Evolutionary conservation across 495 filamentous ascomycete species (phyloP), one percentile per base, ranked within the genome.

Genomic region (Cairneyella variabilis): DNA sequence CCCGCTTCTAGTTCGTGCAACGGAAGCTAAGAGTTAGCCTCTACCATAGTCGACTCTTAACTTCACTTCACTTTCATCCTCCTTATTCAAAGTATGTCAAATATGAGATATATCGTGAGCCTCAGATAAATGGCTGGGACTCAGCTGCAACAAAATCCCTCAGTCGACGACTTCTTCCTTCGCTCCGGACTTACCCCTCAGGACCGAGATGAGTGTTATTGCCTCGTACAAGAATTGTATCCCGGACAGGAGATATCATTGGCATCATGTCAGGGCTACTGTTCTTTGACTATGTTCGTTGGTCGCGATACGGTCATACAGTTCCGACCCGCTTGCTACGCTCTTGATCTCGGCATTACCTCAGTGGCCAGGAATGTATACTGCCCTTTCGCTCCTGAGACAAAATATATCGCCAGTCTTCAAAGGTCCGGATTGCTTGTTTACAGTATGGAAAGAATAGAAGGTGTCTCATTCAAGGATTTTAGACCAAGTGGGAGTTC

Each of bases 271-370:
- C 79, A 81, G 49, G 79, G 78, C 32, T 76, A 73, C 58, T 83
- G 79, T 53, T 80, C 77, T 18, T 71, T 71, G 54, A 79, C 78
- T 0, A 36, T 81, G 6, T 64, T 65, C 26, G 63, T 76, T 12
- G 65, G 61, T 23, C 45, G 61, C 4, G 55, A 67, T 23, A 57
- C 48, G 8, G 67, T 78, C 49, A 58, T 83, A 17, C 79, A 83
- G 57, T 74, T 81, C 53, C 72, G 79, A 3, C 76, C 77, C 18
- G 22, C 48, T 0, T 59, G 55, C 1, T 70, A 78, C 53, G 59
- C 59, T 2, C 62, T 80, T 7, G 69, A 80, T 49, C 53, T 73
- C 11, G 37, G 32, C 1, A 66, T 76, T 45, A 56, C 71, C n/a
- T 37, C 27, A n/a, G 56, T 61, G 14, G 78, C 76, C 23, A 58